phyloP scores from a whole-genome alignment of 768 basidiomycete species.

The Rhodosporidiobolus odoratus region DNA sequence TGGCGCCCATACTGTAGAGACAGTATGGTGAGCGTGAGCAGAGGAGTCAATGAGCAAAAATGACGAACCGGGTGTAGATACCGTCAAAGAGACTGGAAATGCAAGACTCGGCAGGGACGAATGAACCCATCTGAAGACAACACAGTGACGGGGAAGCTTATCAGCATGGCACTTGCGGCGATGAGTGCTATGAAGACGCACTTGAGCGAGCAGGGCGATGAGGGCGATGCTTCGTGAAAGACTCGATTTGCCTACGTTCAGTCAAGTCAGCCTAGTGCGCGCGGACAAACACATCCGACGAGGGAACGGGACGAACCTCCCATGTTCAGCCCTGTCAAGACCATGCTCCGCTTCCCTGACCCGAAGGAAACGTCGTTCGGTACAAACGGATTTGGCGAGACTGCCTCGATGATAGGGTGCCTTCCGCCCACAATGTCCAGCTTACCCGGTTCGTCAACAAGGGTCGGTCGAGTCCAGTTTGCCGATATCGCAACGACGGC shows the following conservation, averaged over 20 bases:
- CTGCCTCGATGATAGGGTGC: slow-evolving; percentile 85
- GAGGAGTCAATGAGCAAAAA: too few relatives aligned
- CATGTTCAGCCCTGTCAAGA: slow-evolving; percentile 52
- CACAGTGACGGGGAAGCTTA: neutral
- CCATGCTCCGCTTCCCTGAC: slow-evolving; percentile 46
- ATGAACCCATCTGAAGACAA: slow-evolving; percentile 68
- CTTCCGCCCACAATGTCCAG: slow-evolving; percentile 76
- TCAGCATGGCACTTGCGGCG: slow-evolving; percentile 53
- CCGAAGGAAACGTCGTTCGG: slow-evolving; percentile 73
- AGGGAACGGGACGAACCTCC: slow-evolving; percentile 39
- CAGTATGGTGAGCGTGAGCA: slow-evolving; percentile 50
- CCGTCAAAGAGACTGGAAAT: slow-evolving; percentile 75
- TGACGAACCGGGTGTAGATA: slow-evolving; percentile 60
- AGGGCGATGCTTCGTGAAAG: slow-evolving; percentile 72
- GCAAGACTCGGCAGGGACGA: slow-evolving; percentile 74
- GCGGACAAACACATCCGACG: neutral
- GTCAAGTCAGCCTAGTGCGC: neutral
- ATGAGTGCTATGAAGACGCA: slow-evolving; percentile 16
- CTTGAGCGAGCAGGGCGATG: slow-evolving; percentile 49
- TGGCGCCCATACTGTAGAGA: slow-evolving; percentile 51
- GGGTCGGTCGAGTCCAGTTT: slow-evolving; percentile 71
- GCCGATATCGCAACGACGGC: slow-evolving; percentile 69
- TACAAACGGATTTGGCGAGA: slow-evolving; percentile 74
- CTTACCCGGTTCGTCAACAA: slow-evolving; percentile 58
- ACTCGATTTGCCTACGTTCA: slow-evolving; percentile 66